These are phyloP conservation scores for Rhodotorula sp. DNA, from an alignment of 1,284 basidiomycete species.

Conservation along the genomic window DNA sequence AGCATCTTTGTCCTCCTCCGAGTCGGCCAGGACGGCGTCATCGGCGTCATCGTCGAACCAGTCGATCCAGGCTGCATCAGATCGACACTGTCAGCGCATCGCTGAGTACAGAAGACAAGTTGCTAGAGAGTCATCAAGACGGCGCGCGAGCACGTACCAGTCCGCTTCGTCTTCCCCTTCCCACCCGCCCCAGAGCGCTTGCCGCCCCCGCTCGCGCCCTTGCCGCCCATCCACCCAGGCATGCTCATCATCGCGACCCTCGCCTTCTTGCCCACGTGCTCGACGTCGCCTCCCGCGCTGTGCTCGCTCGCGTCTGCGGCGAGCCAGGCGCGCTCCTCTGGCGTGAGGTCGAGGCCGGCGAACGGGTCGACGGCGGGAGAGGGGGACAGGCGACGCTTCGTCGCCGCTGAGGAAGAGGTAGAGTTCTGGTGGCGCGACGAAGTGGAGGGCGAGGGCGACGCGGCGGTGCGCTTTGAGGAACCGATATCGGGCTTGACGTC, in stretches of 20 bases:
- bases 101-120: too few species aligned
- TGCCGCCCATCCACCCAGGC: slow-evolving; percentile 7
- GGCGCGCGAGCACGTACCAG: too few species aligned
- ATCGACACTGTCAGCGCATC: too few species aligned
- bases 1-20: not conserved
- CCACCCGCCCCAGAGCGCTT: too few species aligned
- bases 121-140: not conserved
- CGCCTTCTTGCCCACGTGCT: slow-evolving; percentile 1
- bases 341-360: slow-evolving; percentile 5
- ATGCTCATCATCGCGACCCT: slow-evolving; percentile 13
- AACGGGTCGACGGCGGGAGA: not conserved
- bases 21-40: not conserved
- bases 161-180: not conserved
- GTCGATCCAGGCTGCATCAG: not conserved
- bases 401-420: too few species aligned
- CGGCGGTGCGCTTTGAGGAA: slow-evolving; percentile 7
- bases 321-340: slow-evolving; percentile 17
- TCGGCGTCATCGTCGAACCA: not conserved
- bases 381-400: not conserved
- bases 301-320: not conserved
- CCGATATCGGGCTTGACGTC: not conserved
- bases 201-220: not conserved
- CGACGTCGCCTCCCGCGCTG: not conserved
- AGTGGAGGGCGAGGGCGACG: not conserved
- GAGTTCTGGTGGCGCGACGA: not conserved